Evolutionary conservation across 225 moss, liverwort and hornwort genomes (phyloP).

Genomic region (Physcomitrellopsis africana): DNA sequence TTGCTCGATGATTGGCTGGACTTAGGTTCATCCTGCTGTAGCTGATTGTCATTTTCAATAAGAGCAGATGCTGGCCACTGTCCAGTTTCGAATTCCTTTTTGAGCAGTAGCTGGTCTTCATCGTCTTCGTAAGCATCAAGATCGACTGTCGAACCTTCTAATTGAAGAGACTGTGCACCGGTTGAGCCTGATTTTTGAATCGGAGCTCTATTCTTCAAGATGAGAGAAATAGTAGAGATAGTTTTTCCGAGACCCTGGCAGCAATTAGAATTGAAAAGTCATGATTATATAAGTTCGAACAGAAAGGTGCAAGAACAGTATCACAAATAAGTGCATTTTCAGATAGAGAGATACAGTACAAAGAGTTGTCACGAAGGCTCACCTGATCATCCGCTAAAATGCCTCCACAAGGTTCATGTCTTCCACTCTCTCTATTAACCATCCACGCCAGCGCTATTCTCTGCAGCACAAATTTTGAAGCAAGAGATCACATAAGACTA

Average conservation of each 20-base stretch:
- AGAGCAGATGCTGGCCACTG: slow-evolving; percentile 25
- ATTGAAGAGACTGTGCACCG: slow-evolving; percentile 23
- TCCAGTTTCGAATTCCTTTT: slow-evolving; percentile 22
- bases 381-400: slow-evolving; percentile 99
- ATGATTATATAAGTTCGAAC: slow-evolving; percentile 12
- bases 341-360: slow-evolving; percentile 6
- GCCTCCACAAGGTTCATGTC: slow-evolving; percentile 72
- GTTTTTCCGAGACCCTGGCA: slow-evolving; percentile 98
- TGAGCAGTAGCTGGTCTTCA: slow-evolving; percentile 42
- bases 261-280: slow-evolving; percentile 25
- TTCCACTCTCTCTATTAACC: slow-evolving; percentile 79
- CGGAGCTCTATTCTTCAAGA: slow-evolving; percentile 87
- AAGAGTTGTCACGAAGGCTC: slow-evolving; percentile 13
- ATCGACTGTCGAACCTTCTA: slow-evolving; percentile 68
- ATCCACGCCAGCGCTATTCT: slow-evolving; percentile 92
- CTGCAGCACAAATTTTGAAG: slow-evolving; percentile 46
- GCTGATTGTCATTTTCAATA: slow-evolving; percentile 35
- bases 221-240: slow-evolving; percentile 92
- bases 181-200: slow-evolving; percentile 52
- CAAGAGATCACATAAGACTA: slow-evolving; percentile 18
- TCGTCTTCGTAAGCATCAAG: slow-evolving; percentile 84
- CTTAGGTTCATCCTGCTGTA: slow-evolving; percentile 42
- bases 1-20: slow-evolving; percentile 49
- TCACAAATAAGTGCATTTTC: neutral
- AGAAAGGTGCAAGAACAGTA: neutral